Evolutionary conservation across 2,329 filamentous ascomycete species (phyloP), one percentile per base, ranked within the genome.

Genomic region (Paecilomyces variotii): DNA sequence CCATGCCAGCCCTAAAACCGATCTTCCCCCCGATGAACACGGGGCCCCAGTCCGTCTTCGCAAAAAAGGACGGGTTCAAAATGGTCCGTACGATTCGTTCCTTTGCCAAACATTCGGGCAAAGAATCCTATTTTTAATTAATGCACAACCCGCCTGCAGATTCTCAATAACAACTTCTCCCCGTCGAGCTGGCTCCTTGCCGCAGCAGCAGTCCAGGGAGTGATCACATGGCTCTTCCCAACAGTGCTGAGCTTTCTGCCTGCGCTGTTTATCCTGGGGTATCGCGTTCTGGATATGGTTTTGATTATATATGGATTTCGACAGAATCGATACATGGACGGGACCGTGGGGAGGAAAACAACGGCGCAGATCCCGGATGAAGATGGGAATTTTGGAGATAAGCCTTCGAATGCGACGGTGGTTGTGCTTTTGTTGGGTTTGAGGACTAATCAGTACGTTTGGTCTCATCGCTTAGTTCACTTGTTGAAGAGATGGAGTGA

Each of bases 101-200:
- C 35, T 19, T 14, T 45, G n/a, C 14, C 3, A 45, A 2, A 45
- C n/a, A 6, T 30, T 7, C 28, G 7, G 7, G 30, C 10, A 2
- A 6, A 45, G 12, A 45, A 45, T 2, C 7, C 35, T 7, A 4
- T 45, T n/a, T 45, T 19, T 45, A 45, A 45, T 19, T 45, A 45
- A 45, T 45, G n/a, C 14, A 14, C n/a, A 45, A 19, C 2, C 6
- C 14, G 7, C 7, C 4, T 45, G 6, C 28, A 64, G 62, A 24
- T 59, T 10, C 56, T 64, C 11, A 61, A 58, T 26, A 60, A 63
- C 14, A 59, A 62, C 26, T 55, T 64, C 35, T 51, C 59, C 12
- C 49, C 63, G 2, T 56, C 59, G 10, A 63, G 61, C 2, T 64
- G 62, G 62, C 55, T 65, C 12, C 56, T 62, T 11, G 10, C 64